phyloP scores from a whole-genome alignment of 345 rosid species.

The Eucalyptus paniculata region DNA sequence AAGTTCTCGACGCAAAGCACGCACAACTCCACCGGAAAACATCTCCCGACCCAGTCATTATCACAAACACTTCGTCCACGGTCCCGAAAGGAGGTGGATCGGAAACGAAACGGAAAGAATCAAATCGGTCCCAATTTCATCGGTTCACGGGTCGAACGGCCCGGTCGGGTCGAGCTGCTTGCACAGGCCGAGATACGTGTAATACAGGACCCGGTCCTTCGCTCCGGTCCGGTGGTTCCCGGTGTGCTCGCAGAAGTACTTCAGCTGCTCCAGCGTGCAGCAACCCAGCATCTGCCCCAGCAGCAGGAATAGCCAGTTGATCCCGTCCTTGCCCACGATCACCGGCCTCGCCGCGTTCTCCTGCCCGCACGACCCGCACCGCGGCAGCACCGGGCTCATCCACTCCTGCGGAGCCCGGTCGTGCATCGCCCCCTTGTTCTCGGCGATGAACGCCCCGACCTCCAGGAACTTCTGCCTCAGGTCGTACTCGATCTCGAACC shows the following conservation, averaged over 20 bases:
- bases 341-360: slow-evolving; percentile 49
- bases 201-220: slow-evolving; percentile 66
- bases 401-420: slow-evolving; percentile 56
- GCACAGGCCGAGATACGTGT: slow-evolving; percentile 50
- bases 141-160: slow-evolving; percentile 17
- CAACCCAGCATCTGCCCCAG: slow-evolving; percentile 59
- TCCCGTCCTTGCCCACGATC: slow-evolving; percentile 31
- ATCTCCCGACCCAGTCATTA: too few relatives aligned
- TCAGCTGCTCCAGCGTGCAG: slow-evolving; percentile 64
- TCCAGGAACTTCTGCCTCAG: slow-evolving; percentile 37
- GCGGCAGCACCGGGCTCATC: slow-evolving; percentile 31
- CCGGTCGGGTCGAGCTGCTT: slow-evolving; percentile 53
- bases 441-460: slow-evolving; percentile 14
- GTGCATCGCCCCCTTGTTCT: slow-evolving; percentile 25
- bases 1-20: neutral
- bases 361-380: slow-evolving; percentile 37
- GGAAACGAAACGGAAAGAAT: neutral
- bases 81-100: neutral
- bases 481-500: slow-evolving; percentile 29
- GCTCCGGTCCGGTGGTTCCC: slow-evolving; percentile 75
- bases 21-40: too few relatives aligned
- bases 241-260: slow-evolving; percentile 81
- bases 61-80: too few relatives aligned
- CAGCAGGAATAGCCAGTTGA: slow-evolving; percentile 85
- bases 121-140: neutral